phyloP scores from a whole-genome alignment of 371 early-diverging fungal species.

The Chytridium lagenaria region DNA sequence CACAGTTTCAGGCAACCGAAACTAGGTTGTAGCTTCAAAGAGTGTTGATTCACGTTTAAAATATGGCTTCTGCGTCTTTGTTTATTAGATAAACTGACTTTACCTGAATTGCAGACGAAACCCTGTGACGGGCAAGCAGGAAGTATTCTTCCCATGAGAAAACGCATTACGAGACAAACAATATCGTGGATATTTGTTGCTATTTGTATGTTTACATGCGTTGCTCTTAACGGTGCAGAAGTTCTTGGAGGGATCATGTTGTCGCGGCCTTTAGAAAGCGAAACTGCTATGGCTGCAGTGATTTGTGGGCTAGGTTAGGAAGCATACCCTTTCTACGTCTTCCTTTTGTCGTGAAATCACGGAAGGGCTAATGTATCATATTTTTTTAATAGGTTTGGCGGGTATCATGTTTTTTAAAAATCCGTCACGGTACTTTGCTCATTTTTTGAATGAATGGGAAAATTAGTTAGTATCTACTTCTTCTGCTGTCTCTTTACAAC shows the following conservation, averaged over 20 bases:
- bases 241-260: slow-evolving; percentile 21
- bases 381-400: slow-evolving; percentile 30
- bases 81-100: too few species aligned
- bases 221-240: slow-evolving; percentile 15
- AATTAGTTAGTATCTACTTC: slow-evolving; percentile 44
- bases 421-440: slow-evolving; percentile 34
- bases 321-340: too few species aligned
- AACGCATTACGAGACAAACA: slow-evolving; percentile 13
- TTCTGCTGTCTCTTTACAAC: too few species aligned
- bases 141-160: slow-evolving; percentile 51
- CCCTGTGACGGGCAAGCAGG: slow-evolving; percentile 58
- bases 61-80: slow-evolving; percentile 14
- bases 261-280: too few species aligned
- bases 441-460: slow-evolving; percentile 55
- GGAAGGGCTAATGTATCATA: slow-evolving; percentile 5
- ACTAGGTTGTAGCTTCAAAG: too few species aligned
- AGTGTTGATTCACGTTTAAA: slow-evolving; percentile 31
- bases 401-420: slow-evolving; percentile 29
- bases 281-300: too few species aligned
- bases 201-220: slow-evolving; percentile 23
- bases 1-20: slow-evolving; percentile 54
- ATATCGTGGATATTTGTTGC: slow-evolving; percentile 14
- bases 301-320: too few species aligned
- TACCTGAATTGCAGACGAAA: too few species aligned
- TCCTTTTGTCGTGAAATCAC: neutral